A percentile compares a stretch with the other conserved stretches of the same genome.
Evolutionary conservation across 2,329 filamentous ascomycete species (phyloP).

Genomic region (Talaromyces sp.): DNA sequence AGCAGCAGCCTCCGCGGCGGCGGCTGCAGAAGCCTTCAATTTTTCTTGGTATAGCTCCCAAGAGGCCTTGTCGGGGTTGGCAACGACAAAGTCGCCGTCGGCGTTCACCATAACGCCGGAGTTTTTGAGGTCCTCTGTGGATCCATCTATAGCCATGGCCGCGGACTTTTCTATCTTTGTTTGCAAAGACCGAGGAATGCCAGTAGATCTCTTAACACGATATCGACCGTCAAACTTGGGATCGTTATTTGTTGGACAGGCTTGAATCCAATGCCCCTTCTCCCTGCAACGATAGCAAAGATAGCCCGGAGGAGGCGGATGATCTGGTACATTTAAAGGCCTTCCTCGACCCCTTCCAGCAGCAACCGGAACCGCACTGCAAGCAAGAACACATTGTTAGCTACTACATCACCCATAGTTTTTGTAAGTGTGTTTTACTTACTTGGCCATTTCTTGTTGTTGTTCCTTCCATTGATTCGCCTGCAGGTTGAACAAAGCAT

Average conservation of each 20-base stretch:
- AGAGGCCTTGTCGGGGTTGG: conserved; percentile 87
- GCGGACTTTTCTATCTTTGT: conserved; percentile 92
- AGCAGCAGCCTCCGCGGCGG: conserved; percentile 72
- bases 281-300: conserved; percentile 94
- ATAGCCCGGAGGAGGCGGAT: conserved; percentile 88
- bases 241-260: conserved; percentile 97
- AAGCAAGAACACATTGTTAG: conserved; percentile 17
- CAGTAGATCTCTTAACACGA: conserved; percentile 91
- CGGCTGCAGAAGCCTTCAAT: conserved; percentile 76
- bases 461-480: conserved; percentile 90
- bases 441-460: conserved; percentile 88
- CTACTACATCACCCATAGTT: no score
- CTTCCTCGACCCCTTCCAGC: conserved; percentile 34
- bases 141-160: conserved; percentile 65
- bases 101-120: conserved; percentile 96
- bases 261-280: conserved; percentile 99
- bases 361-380: conserved; percentile 40
- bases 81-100: conserved; percentile 95
- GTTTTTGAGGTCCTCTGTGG: conserved; percentile 73
- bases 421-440: conserved; percentile 22
- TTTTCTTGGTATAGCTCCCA: conserved; percentile 98
- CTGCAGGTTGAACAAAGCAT: conserved; percentile 84
- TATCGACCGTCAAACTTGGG: conserved; percentile 91
- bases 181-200: conserved; percentile 90
- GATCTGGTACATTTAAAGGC: conserved; percentile 71